Conservation (phyloP, 257 asterid species). For the Solanum pinnatisectum region DNA sequence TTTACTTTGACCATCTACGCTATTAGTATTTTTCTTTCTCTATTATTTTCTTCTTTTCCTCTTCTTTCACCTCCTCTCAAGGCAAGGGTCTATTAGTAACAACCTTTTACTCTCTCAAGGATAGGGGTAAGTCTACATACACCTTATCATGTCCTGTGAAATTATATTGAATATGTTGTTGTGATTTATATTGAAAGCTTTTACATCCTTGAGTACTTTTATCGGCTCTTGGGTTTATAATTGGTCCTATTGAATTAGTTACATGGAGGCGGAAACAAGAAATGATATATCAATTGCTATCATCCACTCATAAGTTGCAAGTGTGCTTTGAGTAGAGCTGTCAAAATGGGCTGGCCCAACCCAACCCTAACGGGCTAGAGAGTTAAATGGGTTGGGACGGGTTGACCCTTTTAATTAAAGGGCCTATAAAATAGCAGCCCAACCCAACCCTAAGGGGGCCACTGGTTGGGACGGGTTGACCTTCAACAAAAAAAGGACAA, state of each 20-base stretch:
- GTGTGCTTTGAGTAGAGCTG: not conserved
- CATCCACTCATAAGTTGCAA: not conserved
- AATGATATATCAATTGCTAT: no score
- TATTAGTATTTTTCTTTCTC: not conserved
- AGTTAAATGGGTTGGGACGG: no score
- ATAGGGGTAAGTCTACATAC: not conserved
- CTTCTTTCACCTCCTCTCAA: not conserved
- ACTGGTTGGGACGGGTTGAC: no score
- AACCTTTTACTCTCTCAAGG: accelerated
- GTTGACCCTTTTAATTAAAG: no score
- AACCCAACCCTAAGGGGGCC: no score
- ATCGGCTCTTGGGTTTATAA: not conserved
- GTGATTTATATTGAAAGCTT: not conserved
- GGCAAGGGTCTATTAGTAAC: not conserved
- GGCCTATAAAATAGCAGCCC: no score
- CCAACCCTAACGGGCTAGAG: no score
- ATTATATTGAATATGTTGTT: not conserved
- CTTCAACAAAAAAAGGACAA: no score
- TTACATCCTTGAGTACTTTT: not conserved
- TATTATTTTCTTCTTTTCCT: not conserved
- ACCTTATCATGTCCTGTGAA: not conserved
- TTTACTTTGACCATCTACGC: not conserved
- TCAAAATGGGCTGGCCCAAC: no score
- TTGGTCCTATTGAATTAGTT: not conserved
- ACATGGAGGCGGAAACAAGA: no score